These are phyloP conservation scores for Solanum hybrid DNA, from an alignment of 305 asterid species.

Conservation along the genomic window DNA sequence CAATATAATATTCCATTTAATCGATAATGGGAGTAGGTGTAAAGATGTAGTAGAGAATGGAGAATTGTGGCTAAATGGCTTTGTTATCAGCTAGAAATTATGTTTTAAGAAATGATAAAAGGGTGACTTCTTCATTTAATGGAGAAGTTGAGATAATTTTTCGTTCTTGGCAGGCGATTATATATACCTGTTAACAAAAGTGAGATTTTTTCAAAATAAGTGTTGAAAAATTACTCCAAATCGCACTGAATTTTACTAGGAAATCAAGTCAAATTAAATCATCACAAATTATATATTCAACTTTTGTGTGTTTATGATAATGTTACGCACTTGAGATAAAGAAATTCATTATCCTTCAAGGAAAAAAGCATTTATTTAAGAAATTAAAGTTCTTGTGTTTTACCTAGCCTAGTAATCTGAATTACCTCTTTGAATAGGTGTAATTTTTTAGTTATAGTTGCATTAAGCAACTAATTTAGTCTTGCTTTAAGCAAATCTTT, in stretches of 20 bases:
- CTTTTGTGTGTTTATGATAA: background rate
- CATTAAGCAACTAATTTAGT: too few species aligned
- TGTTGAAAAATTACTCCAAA: background rate
- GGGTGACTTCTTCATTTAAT: background rate
- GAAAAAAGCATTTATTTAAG: background rate
- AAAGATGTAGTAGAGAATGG: background rate
- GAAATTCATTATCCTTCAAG: background rate
- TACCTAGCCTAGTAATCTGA: background rate
- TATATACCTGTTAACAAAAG: background rate
- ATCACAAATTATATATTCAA: background rate
- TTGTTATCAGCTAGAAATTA: background rate
- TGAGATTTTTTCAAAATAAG: background rate
- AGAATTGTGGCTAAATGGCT: background rate
- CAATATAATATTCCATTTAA: background rate
- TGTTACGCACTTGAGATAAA: background rate
- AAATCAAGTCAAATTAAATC: background rate
- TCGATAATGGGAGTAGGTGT: background rate
- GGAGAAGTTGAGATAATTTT: background rate
- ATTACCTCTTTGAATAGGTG: background rate
- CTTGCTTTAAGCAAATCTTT: too few species aligned
- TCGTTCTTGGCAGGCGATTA: background rate
- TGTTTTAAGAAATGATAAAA: background rate
- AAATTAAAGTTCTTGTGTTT: background rate
- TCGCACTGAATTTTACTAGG: background rate
- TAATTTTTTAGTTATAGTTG: too few species aligned